Evolutionary conservation across 2,329 filamentous ascomycete species (phyloP).

Genomic region (Fusarium cicatricum): DNA sequence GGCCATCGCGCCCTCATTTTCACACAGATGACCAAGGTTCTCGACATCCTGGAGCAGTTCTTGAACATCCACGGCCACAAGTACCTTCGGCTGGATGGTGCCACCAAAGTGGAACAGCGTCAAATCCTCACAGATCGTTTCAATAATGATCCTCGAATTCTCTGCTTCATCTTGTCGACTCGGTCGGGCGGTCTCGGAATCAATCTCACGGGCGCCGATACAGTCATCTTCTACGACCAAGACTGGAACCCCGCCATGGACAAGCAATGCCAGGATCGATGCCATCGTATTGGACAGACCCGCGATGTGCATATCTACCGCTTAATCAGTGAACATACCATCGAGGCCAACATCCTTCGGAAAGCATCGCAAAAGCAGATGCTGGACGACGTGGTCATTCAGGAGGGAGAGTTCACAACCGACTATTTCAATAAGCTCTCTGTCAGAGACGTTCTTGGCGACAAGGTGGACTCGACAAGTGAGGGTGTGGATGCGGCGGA

Average conservation of each 20-base stretch:
- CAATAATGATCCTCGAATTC: constrained; percentile 91
- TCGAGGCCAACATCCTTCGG: constrained; percentile 96
- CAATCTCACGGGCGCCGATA: constrained; percentile 95
- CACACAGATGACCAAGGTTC: constrained; percentile 98
- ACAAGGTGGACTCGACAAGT: constrained; percentile 59
- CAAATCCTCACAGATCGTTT: constrained; percentile 96
- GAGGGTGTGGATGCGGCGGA: constrained; percentile 74
- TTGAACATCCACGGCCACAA: constrained; percentile 98
- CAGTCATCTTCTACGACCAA: constrained; percentile 98
- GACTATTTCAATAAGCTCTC: constrained; percentile 89
- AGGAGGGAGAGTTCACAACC: constrained; percentile 97
- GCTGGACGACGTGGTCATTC: constrained; percentile 97
- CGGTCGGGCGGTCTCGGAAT: constrained; percentile 94
- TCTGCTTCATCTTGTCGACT: constrained; percentile 95
- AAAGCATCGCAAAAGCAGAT: constrained; percentile 98
- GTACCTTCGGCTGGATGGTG: constrained; percentile 95
- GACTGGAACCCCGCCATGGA: constrained; percentile 99
- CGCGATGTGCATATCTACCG: constrained; percentile 98
- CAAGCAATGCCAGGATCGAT: constrained; percentile 97
- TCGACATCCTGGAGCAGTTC: constrained; percentile 97
- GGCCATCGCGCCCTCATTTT: constrained; percentile 97
- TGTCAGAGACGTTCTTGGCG: constrained; percentile 73
- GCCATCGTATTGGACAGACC: constrained; percentile 96
- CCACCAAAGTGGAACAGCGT: constrained; percentile 93
- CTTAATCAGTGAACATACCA: constrained; percentile 90